Percentiles rank a stretch among this genome's conserved stretches.
These are phyloP conservation scores for Cercospora beticola DNA, from an alignment of 2,329 filamentous ascomycete species.

Conservation along the genomic window DNA sequence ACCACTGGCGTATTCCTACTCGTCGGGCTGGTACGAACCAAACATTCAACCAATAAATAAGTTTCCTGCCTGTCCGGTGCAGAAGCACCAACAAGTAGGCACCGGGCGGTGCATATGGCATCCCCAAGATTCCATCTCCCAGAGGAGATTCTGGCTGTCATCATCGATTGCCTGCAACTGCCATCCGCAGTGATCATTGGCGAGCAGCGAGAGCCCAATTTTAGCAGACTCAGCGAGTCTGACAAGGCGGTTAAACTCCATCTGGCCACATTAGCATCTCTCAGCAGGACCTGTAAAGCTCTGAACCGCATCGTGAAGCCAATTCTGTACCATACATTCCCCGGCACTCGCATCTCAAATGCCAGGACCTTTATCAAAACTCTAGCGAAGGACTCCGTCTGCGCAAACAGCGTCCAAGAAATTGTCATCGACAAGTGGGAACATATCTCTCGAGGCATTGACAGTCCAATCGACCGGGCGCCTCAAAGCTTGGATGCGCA, in stretches of 20 bases:
- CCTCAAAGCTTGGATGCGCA: constrained; percentile 12
- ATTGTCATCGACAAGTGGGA: constrained; percentile 19
- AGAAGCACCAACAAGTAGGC: background rate
- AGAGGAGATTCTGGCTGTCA: constrained; percentile 13
- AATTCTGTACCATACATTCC: constrained; percentile 13
- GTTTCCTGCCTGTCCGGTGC: background rate
- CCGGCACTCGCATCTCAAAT: constrained; percentile 11
- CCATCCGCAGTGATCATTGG: constrained; percentile 13
- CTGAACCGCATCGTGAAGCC: constrained; percentile 16
- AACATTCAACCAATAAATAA: background rate
- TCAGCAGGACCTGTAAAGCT: constrained; percentile 10
- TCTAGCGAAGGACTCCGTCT: background rate
- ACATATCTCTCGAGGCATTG: constrained; percentile 2
- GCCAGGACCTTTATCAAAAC: constrained; percentile 14
- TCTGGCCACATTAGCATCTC: constrained; percentile 10
- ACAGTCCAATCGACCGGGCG: constrained; percentile 10
- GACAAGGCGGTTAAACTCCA: constrained; percentile 14
- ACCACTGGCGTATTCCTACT: background rate
- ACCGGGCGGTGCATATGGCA: constrained; percentile 7
- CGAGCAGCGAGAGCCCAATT: constrained; percentile 8
- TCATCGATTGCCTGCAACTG: constrained; percentile 6
- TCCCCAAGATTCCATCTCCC: constrained; percentile 14
- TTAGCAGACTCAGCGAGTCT: constrained; percentile 7
- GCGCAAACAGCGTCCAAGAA: constrained; percentile 4
- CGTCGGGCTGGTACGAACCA: background rate